phyloP scores from a whole-genome alignment of 495 filamentous ascomycete species.

The Annulohypoxylon stygium region DNA sequence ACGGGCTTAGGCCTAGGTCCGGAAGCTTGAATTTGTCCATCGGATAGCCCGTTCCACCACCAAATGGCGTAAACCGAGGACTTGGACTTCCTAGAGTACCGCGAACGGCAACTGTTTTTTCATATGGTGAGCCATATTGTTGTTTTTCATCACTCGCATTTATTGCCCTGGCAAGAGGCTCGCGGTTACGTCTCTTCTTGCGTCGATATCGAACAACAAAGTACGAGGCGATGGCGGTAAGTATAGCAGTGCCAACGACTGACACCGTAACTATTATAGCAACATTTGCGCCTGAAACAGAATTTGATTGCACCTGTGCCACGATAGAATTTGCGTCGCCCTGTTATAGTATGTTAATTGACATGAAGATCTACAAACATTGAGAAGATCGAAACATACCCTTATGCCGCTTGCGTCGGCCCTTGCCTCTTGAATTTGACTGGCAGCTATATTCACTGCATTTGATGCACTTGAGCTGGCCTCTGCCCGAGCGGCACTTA shows the following conservation, averaged over 20 bases:
- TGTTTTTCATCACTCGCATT: slow-evolving; percentile 19
- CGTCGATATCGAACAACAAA: slow-evolving; percentile 53
- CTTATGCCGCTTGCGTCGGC: slow-evolving; percentile 51
- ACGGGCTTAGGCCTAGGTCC: slow-evolving; percentile 36
- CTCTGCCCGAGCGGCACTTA: slow-evolving; percentile 40
- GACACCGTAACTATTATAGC: slow-evolving; percentile 53
- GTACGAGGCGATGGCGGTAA: slow-evolving; percentile 52
- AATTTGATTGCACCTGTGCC: slow-evolving; percentile 51
- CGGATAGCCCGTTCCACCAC: slow-evolving; percentile 37
- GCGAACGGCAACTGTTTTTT: slow-evolving; percentile 41
- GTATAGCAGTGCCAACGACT: slow-evolving; percentile 56
- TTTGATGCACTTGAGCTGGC: slow-evolving; percentile 51
- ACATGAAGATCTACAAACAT: neutral
- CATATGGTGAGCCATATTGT: slow-evolving; percentile 26
- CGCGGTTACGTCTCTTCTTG: slow-evolving; percentile 41
- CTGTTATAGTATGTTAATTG: slow-evolving; percentile 37
- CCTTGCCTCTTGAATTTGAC: slow-evolving; percentile 53
- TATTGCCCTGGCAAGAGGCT: slow-evolving; percentile 13
- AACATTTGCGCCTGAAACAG: slow-evolving; percentile 54
- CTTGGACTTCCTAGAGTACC: slow-evolving; percentile 31
- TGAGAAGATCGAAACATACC: slow-evolving; percentile 43
- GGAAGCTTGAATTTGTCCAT: slow-evolving; percentile 48
- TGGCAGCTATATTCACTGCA: slow-evolving; percentile 51
- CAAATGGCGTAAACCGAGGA: slow-evolving; percentile 47
- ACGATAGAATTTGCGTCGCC: slow-evolving; percentile 49